Conservation (phyloP, 805 yeast genomes). For the Lipomyces yamanashiensis region DNA sequence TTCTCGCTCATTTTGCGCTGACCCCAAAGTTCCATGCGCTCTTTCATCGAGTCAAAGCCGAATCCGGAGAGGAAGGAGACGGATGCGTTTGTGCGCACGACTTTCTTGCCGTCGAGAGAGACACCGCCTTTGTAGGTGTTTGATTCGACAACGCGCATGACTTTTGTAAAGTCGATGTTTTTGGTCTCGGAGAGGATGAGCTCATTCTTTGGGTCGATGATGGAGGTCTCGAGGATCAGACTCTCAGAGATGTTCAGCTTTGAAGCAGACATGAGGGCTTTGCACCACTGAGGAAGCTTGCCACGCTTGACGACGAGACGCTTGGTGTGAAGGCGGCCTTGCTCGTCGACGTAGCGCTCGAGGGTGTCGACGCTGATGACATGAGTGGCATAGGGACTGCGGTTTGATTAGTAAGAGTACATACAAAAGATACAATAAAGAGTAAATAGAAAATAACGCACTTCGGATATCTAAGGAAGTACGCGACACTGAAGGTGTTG, state of each 20-base stretch:
- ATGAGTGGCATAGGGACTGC: slow-evolving; percentile 80
- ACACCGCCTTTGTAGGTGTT: slow-evolving; percentile 54
- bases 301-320: slow-evolving; percentile 79
- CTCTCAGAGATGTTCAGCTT: slow-evolving; percentile 58
- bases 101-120: slow-evolving; percentile 50
- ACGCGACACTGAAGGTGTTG: slow-evolving; percentile 31
- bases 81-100: slow-evolving; percentile 48
- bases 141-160: slow-evolving; percentile 79
- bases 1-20: slow-evolving; percentile 70
- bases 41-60: slow-evolving; percentile 62
- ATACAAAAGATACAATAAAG: neutral
- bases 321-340: slow-evolving; percentile 72
- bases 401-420: slow-evolving; percentile 3
- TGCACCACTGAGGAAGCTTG: slow-evolving; percentile 76
- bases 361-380: slow-evolving; percentile 83
- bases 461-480: slow-evolving; percentile 36
- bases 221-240: slow-evolving; percentile 80
- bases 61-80: slow-evolving; percentile 53
- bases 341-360: slow-evolving; percentile 58
- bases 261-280: slow-evolving; percentile 65
- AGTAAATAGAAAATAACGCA: slow-evolving; percentile 6
- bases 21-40: slow-evolving; percentile 83
- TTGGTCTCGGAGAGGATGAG: slow-evolving; percentile 72
- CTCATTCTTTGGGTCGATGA: slow-evolving; percentile 64
- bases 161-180: slow-evolving; percentile 80